Conservation (phyloP, 805 yeast species). For the Nakazawaea laoshanensis region DNA sequence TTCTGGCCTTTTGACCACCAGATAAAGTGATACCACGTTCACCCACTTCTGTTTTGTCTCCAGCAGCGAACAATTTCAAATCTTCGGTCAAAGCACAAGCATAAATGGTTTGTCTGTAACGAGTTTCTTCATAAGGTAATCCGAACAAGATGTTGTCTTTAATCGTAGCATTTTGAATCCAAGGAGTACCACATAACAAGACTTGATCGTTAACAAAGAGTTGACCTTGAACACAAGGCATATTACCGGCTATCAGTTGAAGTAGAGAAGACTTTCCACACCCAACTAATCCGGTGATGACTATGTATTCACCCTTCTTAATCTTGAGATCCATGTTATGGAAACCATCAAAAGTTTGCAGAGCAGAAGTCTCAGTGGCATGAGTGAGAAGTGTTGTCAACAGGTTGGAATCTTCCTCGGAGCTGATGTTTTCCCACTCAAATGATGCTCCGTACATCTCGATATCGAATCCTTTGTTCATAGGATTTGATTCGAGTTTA, state of each 20-base stretch:
- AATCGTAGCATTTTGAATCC: conserved; percentile 95
- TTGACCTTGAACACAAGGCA: conserved; percentile 40
- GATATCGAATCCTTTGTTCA: conserved; percentile 21
- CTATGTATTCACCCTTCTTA: conserved; percentile 59
- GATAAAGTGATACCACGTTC: conserved; percentile 94
- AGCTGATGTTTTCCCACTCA: conserved; percentile 46
- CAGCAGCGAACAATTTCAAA: conserved; percentile 70
- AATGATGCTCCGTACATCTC: conserved; percentile 25
- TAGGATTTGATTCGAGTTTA: conserved; percentile 57
- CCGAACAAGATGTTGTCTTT: conserved; percentile 89
- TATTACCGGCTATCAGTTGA: conserved; percentile 55
- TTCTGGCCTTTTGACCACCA: conserved; percentile 97
- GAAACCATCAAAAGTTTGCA: conserved; percentile 31
- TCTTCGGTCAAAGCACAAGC: conserved; percentile 87
- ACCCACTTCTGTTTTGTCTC: conserved; percentile 89
- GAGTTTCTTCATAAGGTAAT: conserved; percentile 67
- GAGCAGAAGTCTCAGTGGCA: conserved; percentile 26
- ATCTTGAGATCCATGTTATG: conserved; percentile 42
- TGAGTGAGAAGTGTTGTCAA: conserved; percentile 5
- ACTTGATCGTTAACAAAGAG: conserved; percentile 40
- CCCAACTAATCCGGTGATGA: conserved; percentile 73
- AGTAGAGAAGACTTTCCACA: conserved; percentile 64
- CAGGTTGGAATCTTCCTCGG: conserved; percentile 20
- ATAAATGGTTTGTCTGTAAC: conserved; percentile 68
- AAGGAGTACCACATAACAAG: conserved; percentile 54